Conservation (phyloP, 805 yeast genomes). For the Candida orba region DNA sequence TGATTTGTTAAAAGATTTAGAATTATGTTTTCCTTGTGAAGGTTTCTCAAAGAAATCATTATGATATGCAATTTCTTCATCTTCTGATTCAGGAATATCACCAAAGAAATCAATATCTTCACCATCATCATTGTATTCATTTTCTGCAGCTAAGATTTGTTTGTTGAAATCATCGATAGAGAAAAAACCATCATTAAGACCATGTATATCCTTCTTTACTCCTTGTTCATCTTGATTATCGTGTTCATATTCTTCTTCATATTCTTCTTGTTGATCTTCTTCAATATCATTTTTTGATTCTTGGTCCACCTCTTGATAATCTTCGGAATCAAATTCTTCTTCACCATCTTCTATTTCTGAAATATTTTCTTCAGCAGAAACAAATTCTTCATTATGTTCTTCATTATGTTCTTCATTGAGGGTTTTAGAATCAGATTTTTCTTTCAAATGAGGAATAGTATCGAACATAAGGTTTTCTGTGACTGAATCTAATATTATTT, state of each 20-base stretch:
- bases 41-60: slow-evolving; percentile 54
- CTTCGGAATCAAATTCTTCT: neutral
- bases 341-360: neutral
- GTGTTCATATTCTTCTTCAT: slow-evolving; percentile 21
- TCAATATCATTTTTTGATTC: neutral
- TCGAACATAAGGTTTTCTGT: slow-evolving; percentile 55
- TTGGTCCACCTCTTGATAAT: neutral
- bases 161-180: slow-evolving; percentile 78
- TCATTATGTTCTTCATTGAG: slow-evolving; percentile 17
- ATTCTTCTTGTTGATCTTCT: slow-evolving; percentile 8
- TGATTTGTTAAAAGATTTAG: neutral
- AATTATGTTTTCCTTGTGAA: neutral
- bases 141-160: slow-evolving; percentile 61
- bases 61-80: slow-evolving; percentile 28
- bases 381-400: slow-evolving; percentile 8
- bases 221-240: slow-evolving; percentile 7
- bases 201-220: slow-evolving; percentile 40
- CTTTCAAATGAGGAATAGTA: slow-evolving; percentile 45
- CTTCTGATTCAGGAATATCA: slow-evolving; percentile 46
- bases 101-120: slow-evolving; percentile 47
- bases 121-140: slow-evolving; percentile 31
- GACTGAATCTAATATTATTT: slow-evolving; percentile 74
- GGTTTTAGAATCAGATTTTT: slow-evolving; percentile 9
- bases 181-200: slow-evolving; percentile 78
- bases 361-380: neutral